Conservation (phyloP, 2,329 filamentous ascomycete species). For the Fusarium albidum region DNA sequence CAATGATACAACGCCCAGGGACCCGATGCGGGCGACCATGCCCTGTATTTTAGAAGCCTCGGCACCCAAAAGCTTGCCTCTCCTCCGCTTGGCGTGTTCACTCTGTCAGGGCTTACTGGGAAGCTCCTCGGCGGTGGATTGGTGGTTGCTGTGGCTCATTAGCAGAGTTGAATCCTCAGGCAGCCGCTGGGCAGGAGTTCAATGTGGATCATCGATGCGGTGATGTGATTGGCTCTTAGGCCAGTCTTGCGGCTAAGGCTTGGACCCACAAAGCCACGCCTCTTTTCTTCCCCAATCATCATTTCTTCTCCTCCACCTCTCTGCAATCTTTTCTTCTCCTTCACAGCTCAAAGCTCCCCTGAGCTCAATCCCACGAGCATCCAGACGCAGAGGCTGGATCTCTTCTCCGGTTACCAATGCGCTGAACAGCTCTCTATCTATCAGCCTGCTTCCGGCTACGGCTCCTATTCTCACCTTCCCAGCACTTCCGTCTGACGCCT, state of each 20-base stretch:
- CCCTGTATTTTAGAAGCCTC: too few species aligned
- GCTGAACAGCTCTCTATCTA: constrained; percentile 25
- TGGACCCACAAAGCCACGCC: constrained; percentile 34
- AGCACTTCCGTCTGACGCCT: constrained; percentile 24
- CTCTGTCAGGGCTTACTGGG: not conserved
- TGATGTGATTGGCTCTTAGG: constrained; percentile 32
- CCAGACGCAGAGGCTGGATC: constrained; percentile 35
- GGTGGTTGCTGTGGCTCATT: constrained; percentile 3
- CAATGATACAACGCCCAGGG: too few species aligned
- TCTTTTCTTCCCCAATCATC: constrained; percentile 41
- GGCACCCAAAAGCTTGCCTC: too few species aligned
- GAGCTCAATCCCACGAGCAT: constrained; percentile 13
- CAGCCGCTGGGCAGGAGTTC: constrained; percentile 24
- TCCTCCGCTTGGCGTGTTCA: too few species aligned
- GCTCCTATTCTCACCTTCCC: constrained; percentile 12
- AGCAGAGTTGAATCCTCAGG: constrained; percentile 28
- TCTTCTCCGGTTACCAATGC: constrained; percentile 32
- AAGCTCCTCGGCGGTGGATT: not conserved
- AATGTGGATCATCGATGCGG: constrained; percentile 6
- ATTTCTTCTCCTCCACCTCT: constrained; percentile 35
- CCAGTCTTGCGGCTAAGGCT: constrained; percentile 19
- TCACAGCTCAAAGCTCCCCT: constrained; percentile 17
- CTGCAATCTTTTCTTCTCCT: constrained; percentile 31
- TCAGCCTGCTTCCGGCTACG: constrained; percentile 34
- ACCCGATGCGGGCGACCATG: too few species aligned